A percentile compares a stretch with the other conserved stretches of the same genome.
Evolutionary conservation across 2,329 filamentous ascomycete genomes (phyloP).

Genomic region (Metarhizium rileyi): DNA sequence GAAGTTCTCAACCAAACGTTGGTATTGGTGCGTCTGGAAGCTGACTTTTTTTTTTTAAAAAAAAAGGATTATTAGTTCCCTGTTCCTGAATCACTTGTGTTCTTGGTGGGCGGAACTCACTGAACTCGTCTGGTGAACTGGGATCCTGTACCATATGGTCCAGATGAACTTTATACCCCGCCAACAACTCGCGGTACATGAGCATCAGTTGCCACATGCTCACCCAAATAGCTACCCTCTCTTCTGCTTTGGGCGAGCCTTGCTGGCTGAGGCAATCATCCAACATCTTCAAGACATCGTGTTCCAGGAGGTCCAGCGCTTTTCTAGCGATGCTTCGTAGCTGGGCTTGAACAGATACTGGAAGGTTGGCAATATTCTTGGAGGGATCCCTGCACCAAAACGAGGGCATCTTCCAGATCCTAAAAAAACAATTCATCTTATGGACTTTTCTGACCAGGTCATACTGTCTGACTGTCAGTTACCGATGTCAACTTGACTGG

Average conservation of each 20-base stretch:
- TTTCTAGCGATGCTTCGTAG: constrained; percentile 29
- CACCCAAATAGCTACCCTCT: constrained; percentile 36
- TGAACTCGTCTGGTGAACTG: constrained; percentile 13
- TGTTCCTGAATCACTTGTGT: not conserved
- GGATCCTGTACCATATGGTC: constrained; percentile 12
- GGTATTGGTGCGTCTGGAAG: constrained; percentile 13
- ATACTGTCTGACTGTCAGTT: constrained; percentile 23
- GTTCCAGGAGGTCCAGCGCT: constrained; percentile 26
- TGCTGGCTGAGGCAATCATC: constrained; percentile 30
- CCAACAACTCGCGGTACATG: constrained; percentile 34
- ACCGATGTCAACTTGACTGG: not conserved
- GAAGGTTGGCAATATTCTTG: constrained; percentile 26
- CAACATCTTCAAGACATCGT: constrained; percentile 29
- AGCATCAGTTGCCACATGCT: constrained; percentile 40
- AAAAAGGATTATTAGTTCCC: not conserved
- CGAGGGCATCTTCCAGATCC: constrained; percentile 34
- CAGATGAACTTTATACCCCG: constrained; percentile 20
- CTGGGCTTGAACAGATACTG: constrained; percentile 30
- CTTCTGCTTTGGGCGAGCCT: constrained; percentile 26
- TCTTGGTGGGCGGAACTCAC: constrained; percentile 4
- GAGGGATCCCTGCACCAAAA: constrained; percentile 32
- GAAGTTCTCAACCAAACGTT: constrained; percentile 22
- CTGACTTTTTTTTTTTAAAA: constrained; percentile 13
- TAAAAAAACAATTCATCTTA: constrained; percentile 39
- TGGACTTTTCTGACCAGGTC: constrained; percentile 33